These are phyloP conservation scores for Hygrophorus pudorinus DNA, from an alignment of 768 basidiomycete species.

Conservation along the genomic window DNA sequence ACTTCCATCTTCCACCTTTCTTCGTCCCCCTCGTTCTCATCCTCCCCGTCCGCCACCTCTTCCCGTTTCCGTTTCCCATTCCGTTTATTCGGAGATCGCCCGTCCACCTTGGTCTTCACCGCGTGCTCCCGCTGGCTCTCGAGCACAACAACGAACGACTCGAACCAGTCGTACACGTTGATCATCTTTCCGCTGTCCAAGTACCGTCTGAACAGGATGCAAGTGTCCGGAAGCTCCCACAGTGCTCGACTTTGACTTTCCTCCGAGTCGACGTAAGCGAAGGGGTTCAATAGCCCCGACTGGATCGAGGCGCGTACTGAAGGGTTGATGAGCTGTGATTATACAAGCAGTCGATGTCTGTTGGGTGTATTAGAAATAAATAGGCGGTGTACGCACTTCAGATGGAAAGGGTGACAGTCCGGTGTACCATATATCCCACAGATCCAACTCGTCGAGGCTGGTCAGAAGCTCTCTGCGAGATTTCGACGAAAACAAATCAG, in stretches of 20 bases:
- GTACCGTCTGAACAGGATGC: conserved; percentile 69
- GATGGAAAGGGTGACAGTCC: conserved; percentile 53
- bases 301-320: conserved; percentile 52
- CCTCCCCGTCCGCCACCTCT: conserved; percentile 22
- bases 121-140: conserved; percentile 42
- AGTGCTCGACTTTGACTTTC: conserved; percentile 20
- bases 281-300: conserved; percentile 50
- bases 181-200: conserved; percentile 73
- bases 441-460: conserved; percentile 36
- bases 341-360: not conserved
- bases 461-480: conserved; percentile 28
- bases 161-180: conserved; percentile 86
- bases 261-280: conserved; percentile 29
- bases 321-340: conserved; percentile 54
- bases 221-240: conserved; percentile 60
- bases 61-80: conserved; percentile 14
- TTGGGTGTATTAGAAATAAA: not conserved
- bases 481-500: not conserved
- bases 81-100: conserved; percentile 7
- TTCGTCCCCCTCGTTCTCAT: conserved; percentile 22
- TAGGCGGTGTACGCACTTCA: conserved; percentile 35
- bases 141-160: conserved; percentile 59
- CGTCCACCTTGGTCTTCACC: conserved; percentile 6
- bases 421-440: conserved; percentile 74
- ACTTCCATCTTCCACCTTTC: conserved; percentile 54